Base-by-base conservation (phyloP, 2,329 filamentous ascomycete species). In the Thielaviopsis euricoi region DNA sequence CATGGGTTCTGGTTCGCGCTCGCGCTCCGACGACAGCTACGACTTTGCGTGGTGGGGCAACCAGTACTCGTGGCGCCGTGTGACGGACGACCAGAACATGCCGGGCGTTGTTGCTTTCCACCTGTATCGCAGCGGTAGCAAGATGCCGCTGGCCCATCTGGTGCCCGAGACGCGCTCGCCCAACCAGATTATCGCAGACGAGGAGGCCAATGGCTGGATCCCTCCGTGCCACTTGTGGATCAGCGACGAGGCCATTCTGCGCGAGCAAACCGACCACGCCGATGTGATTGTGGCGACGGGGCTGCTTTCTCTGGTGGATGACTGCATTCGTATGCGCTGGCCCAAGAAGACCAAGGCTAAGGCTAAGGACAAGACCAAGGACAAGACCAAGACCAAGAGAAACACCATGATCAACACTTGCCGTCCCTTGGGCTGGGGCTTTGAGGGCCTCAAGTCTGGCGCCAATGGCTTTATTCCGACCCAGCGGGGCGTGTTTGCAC, bases 21-120 rank as follows among this genome's bases (percentile, higher is more conserved):
- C 78, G 55, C 83, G 81, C 63, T 74, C 77, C 51, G 76, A 76
- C 62, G 91, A 89, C 71, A 80, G 82, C 61, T 97, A 96, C 69
- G 87, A 89, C 58, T 96, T 95, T 65, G 86, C 91, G 67, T 95
- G 95, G 76, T 97, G 93, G 93, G 89, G 88, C 25, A 79, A 85
- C 64, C 78, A 76, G 57, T 97, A 97, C 70, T 74, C 80, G 56
- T 97, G 93, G 93, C 87, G 83, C 69, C 82, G 89, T 43, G 78
- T 85, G 53, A 73, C 78, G 51, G 82, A 85, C 66, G 82, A 85
- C 67, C 83, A 82, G 69, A 81, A 87, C 62, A 79, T 83, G 50
- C 75, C 65, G 59, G 72, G 77, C 58, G 78, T 82, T 55, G 77
- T 88, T 19, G 87, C 86, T 5, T 96, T 88, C 71, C 86, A 95